Conservation (phyloP, 345 rosid species). For the Brassica nigra region DNA sequence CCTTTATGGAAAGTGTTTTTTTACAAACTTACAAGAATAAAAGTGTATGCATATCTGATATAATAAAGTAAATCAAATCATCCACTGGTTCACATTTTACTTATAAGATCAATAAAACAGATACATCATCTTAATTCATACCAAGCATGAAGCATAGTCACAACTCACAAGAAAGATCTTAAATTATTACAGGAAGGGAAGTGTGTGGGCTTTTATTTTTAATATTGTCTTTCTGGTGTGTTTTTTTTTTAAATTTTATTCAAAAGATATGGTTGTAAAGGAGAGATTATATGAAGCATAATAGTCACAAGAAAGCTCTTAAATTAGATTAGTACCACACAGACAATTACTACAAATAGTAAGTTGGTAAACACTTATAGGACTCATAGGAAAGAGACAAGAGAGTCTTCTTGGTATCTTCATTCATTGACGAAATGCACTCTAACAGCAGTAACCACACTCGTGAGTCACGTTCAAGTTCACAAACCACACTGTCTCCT, state of each 20-base stretch:
- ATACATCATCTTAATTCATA: not conserved
- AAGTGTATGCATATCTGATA: not conserved
- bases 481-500: not conserved
- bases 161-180: not conserved
- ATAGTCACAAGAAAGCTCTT: not conserved
- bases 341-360: not conserved
- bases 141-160: not conserved
- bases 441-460: constrained; percentile 1
- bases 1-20: constrained; percentile 15
- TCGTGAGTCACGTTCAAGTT: not conserved
- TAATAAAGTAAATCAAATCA: not conserved
- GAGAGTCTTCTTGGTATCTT: not conserved
- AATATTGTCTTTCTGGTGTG: not conserved
- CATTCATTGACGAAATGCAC: not conserved
- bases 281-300: not conserved
- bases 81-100: not conserved
- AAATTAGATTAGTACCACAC: not conserved
- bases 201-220: not conserved
- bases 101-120: not conserved
- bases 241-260: too few species aligned
- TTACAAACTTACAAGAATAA: constrained; percentile 17
- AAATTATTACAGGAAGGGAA: constrained; percentile 13
- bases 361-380: not conserved
- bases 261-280: not conserved
- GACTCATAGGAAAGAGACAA: not conserved